phyloP scores from a whole-genome alignment of 2,329 filamentous ascomycete genomes.

The Pseudogymnoascus sp. region DNA sequence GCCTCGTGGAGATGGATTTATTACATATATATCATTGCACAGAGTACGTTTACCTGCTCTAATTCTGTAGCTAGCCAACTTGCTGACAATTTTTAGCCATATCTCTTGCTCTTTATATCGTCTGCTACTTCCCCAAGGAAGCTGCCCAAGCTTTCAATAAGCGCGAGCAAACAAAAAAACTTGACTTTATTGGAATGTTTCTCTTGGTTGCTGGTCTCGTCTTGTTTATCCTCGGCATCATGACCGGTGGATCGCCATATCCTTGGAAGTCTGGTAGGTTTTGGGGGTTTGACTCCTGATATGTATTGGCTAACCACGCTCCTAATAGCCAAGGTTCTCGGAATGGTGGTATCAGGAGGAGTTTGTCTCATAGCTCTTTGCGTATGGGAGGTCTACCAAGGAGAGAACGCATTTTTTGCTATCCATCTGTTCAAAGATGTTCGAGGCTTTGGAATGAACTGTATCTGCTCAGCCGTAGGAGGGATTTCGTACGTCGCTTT shows the following conservation, averaged over 20 bases:
- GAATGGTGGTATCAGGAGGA: slow-evolving; percentile 24
- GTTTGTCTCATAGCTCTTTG: slow-evolving; percentile 25
- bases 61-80: slow-evolving; percentile 12
- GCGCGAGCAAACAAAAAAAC: slow-evolving; percentile 28
- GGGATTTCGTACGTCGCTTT: slow-evolving; percentile 26
- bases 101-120: slow-evolving; percentile 30
- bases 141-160: neutral
- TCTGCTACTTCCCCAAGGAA: slow-evolving; percentile 37
- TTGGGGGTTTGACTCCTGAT: neutral
- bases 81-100: slow-evolving; percentile 24
- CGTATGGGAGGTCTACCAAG: slow-evolving; percentile 14
- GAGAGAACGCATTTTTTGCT: slow-evolving; percentile 22
- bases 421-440: slow-evolving; percentile 31
- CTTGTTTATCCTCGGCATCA: slow-evolving; percentile 27
- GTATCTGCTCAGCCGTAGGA: slow-evolving; percentile 25
- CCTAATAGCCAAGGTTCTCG: slow-evolving; percentile 17
- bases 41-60: slow-evolving; percentile 26
- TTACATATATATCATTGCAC: slow-evolving; percentile 34
- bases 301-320: neutral
- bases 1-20: slow-evolving; percentile 32
- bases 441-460: slow-evolving; percentile 27
- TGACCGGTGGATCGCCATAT: slow-evolving; percentile 26
- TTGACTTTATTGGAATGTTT: slow-evolving; percentile 27
- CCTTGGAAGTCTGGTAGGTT: slow-evolving; percentile 15
- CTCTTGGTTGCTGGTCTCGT: slow-evolving; percentile 23